Conservation (phyloP, 192 early-diverging fungal genomes). For the Entomortierella beljakovae region DNA sequence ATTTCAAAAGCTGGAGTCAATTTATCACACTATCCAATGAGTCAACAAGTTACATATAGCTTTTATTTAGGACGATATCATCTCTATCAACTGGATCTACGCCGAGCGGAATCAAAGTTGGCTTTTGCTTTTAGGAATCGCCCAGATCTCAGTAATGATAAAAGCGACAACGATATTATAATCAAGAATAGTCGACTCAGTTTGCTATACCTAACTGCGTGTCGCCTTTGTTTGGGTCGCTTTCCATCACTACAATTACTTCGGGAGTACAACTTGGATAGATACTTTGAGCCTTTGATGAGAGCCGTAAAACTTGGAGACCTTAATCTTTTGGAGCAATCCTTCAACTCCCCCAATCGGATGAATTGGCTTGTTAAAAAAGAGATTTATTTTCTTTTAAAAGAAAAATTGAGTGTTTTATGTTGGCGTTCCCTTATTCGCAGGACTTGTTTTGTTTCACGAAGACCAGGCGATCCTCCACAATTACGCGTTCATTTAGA, state of each 20-base stretch:
- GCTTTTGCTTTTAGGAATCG: conserved; percentile 58
- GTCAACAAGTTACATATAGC: conserved; percentile 60
- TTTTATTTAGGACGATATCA: conserved; percentile 62
- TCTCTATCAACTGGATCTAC: conserved; percentile 56
- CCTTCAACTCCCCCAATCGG: conserved; percentile 15
- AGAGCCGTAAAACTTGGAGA: conserved; percentile 49
- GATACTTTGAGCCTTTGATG: conserved; percentile 35
- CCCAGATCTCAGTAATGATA: conserved; percentile 5
- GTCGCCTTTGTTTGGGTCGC: conserved; percentile 55
- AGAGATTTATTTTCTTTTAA: conserved; percentile 56
- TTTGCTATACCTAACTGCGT: conserved; percentile 56
- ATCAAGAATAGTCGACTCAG: conserved; percentile 54
- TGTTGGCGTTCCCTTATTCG: conserved; percentile 59
- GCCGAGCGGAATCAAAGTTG: conserved; percentile 47
- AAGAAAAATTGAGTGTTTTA: conserved; percentile 54
- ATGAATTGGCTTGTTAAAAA: conserved; percentile 49
- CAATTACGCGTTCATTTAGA: conserved; percentile 30
- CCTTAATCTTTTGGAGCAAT: conserved; percentile 19
- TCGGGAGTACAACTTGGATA: conserved; percentile 31
- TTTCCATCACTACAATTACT: conserved; percentile 51
- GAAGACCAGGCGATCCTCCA: conserved; percentile 7
- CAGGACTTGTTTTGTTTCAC: conserved; percentile 37
- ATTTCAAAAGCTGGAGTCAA: conserved; percentile 46
- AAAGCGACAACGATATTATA: conserved; percentile 17
- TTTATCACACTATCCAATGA: conserved; percentile 54